phyloP scores from a whole-genome alignment of 148 eudicot genomes.

The Pouteria glomerata region DNA sequence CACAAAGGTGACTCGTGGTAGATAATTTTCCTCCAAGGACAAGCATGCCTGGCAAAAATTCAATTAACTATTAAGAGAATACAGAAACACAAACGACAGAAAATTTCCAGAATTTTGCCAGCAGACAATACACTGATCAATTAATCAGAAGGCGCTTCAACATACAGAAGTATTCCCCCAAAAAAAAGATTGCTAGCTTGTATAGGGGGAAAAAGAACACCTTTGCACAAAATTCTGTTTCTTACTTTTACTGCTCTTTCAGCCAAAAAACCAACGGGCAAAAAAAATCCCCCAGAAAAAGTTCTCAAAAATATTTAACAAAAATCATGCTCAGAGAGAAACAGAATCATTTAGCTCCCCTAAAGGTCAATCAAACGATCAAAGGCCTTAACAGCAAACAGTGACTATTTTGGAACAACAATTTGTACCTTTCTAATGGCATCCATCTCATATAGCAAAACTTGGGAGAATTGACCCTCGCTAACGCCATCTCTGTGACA shows the following conservation, averaged over 20 bases:
- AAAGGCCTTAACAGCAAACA: too few species aligned
- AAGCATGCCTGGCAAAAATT: slow-evolving; percentile 55
- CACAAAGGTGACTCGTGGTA: slow-evolving; percentile 71
- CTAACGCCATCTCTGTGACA: slow-evolving; percentile 81
- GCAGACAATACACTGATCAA: not conserved
- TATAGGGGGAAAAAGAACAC: too few species aligned
- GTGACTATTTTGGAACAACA: not conserved
- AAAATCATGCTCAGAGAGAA: too few species aligned
- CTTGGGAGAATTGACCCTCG: slow-evolving; percentile 80
- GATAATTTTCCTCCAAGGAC: slow-evolving; percentile 49
- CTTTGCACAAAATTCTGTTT: too few species aligned
- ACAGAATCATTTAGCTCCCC: too few species aligned
- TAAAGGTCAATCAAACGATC: too few species aligned
- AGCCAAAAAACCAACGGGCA: not conserved
- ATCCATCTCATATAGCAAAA: slow-evolving; percentile 65
- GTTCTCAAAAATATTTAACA: too few species aligned
- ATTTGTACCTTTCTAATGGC: slow-evolving; percentile 65
- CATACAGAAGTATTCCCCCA: too few species aligned
- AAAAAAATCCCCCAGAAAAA: not conserved
- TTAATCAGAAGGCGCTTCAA: not conserved
- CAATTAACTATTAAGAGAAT: not conserved
- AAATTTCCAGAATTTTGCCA: not conserved
- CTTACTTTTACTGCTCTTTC: too few species aligned
- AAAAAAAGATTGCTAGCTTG: too few species aligned
- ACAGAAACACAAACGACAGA: not conserved